phyloP scores from a whole-genome alignment of 2,329 filamentous ascomycete species.

The Beauveria rudraprayagi region DNA sequence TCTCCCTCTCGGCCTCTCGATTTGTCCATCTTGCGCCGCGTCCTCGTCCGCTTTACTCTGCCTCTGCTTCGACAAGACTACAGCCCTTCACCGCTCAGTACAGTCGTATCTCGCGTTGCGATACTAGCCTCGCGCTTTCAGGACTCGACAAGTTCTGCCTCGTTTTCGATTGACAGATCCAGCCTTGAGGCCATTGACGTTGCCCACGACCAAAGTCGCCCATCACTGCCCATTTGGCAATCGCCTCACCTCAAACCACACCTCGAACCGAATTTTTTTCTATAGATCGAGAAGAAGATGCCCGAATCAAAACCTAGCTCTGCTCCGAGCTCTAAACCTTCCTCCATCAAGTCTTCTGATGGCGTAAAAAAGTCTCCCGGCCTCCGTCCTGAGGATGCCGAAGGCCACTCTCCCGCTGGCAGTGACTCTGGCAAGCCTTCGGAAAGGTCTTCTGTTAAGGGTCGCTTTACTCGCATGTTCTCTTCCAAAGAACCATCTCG shows the following conservation, averaged over 20 bases:
- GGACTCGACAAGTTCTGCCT: background rate
- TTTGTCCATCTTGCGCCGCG: background rate
- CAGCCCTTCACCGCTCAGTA: background rate
- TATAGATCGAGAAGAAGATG: conserved; percentile 20
- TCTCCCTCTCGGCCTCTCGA: background rate
- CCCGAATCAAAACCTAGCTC: conserved; percentile 32
- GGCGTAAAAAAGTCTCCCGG: conserved; percentile 33
- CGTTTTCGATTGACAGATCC: background rate
- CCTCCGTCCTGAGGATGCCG: conserved; percentile 31
- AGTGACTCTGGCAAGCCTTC: conserved; percentile 17
- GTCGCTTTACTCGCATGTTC: conserved; percentile 58
- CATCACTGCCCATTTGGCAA: background rate
- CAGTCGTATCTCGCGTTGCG: background rate
- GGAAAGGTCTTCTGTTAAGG: conserved; percentile 56
- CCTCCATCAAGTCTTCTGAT: conserved; percentile 42
- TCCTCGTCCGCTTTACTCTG: background rate
- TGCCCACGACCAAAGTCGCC: background rate
- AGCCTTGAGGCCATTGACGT: background rate
- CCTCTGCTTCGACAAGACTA: background rate
- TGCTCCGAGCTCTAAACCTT: conserved; percentile 38
- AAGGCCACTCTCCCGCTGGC: conserved; percentile 10
- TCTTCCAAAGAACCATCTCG: conserved; percentile 45
- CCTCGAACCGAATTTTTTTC: background rate
- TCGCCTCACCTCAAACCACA: background rate
- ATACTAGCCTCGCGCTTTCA: background rate